A percentile compares a stretch with the other conserved stretches of the same genome.
Conservation (phyloP, 768 basidiomycete genomes). For the Gelatoporia subvermispora region DNA sequence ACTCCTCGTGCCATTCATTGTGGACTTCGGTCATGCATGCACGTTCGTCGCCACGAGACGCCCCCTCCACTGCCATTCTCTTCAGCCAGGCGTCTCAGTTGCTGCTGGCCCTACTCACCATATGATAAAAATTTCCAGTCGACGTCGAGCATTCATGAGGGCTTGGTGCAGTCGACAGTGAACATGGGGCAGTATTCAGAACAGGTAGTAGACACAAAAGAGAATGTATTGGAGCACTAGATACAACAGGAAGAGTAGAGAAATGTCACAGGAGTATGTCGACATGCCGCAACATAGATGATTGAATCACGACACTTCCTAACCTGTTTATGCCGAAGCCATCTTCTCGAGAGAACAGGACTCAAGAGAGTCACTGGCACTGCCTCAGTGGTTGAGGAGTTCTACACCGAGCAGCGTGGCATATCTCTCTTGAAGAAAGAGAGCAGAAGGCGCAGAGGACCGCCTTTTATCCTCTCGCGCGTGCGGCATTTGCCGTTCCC, state of each 20-base stretch:
- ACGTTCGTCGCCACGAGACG: too few relatives aligned
- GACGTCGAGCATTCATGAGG: too few relatives aligned
- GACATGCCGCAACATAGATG: constrained; percentile 56
- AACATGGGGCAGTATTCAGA: too few relatives aligned
- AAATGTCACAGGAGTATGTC: constrained; percentile 53
- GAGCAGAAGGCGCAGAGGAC: neutral
- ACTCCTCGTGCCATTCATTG: too few relatives aligned
- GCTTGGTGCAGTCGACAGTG: neutral
- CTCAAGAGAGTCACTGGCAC: constrained; percentile 55
- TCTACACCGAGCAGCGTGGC: constrained; percentile 62
- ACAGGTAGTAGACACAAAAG: too few relatives aligned
- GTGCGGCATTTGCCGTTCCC: constrained; percentile 27
- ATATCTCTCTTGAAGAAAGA: constrained; percentile 40
- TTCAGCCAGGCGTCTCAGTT: too few relatives aligned
- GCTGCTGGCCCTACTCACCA: too few relatives aligned
- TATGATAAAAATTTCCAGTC: too few relatives aligned
- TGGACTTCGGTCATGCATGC: too few relatives aligned
- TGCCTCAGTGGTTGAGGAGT: constrained; percentile 49
- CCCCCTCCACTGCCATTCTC: too few relatives aligned
- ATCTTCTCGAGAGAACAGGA: constrained; percentile 53
- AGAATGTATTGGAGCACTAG: too few relatives aligned
- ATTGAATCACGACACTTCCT: constrained; percentile 61
- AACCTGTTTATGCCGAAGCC: constrained; percentile 37
- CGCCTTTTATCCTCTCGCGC: constrained; percentile 23
- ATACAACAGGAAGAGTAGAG: neutral